Base-by-base conservation (phyloP, 2,329 filamentous ascomycete genomes). In the Fusarium paranaense region DNA sequence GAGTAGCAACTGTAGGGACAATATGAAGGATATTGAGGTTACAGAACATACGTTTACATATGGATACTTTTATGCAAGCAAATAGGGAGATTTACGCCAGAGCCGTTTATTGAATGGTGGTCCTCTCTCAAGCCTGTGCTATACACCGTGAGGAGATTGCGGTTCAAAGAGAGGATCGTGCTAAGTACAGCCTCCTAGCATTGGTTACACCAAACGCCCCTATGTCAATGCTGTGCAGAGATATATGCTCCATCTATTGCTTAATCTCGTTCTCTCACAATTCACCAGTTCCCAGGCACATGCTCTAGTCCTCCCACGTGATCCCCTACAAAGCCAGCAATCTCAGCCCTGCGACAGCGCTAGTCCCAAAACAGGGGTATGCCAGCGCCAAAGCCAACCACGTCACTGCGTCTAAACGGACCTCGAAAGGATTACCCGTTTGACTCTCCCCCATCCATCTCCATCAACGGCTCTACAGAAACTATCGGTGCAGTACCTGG, bases 401-500 rank as follows among this genome's bases (percentile, higher is more conserved):
- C 66, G 67, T 59, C 66, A 67, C 65, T 40, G 42, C 27, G 25
- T 50, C 40, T 35, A 56, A 63, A 33, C 45, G 38, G 64, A 67
- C 54, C 77, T 80, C 73, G 75, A 80, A 80, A 76, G 75, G 70
- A 67, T 75, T 79, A 60, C 77, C 78, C 67, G 61, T 78, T 76
- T 75, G 64, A 75, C 66, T 58, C 65, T 69, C 33, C 66, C 68
- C 71, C 9, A 30, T 54, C 47, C 47, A 57, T 33, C 32, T 30
- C 54, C 58, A 66, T 69, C 64, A 71, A 74, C 68, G 22, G 57
- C 33, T n/a, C 42, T 18, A 30, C 58, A 61, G 64, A 60, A 32
- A 71, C 47, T 52, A 33, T 57, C 52, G 38, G 16, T 35, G 57
- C 40, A 35, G 16, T 35, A 54, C 57, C 42, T 37, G 14, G 10